phyloP scores from a whole-genome alignment of 2,329 filamentous ascomycete species.

The Fusarium fracticaudum region DNA sequence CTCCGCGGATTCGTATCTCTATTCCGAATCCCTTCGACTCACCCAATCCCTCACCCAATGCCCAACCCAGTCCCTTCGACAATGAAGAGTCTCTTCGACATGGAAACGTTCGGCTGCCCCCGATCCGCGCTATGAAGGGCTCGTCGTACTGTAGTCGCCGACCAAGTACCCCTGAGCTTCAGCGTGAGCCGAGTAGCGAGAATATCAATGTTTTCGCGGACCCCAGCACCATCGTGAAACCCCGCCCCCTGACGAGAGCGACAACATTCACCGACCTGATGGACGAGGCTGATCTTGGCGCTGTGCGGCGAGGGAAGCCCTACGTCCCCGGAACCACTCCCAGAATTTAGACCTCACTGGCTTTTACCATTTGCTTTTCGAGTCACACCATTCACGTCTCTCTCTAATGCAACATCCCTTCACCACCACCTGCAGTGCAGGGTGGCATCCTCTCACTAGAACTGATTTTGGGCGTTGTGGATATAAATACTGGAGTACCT shows the following conservation, averaged over 20 bases:
- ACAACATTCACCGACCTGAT: slow-evolving; percentile 66
- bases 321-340: slow-evolving; percentile 54
- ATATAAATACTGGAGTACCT: slow-evolving; percentile 10
- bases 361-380: neutral
- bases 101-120: slow-evolving; percentile 44
- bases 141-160: slow-evolving; percentile 39
- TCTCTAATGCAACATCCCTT: slow-evolving; percentile 4
- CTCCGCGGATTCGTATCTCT: slow-evolving; percentile 42
- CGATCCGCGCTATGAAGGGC: slow-evolving; percentile 54
- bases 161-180: slow-evolving; percentile 47
- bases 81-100: slow-evolving; percentile 39
- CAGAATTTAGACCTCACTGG: slow-evolving; percentile 38
- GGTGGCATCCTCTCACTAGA: slow-evolving; percentile 24
- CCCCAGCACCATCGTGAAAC: slow-evolving; percentile 51
- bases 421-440: slow-evolving; percentile 28
- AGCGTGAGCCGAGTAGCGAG: slow-evolving; percentile 57
- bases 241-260: slow-evolving; percentile 44
- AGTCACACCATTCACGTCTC: neutral
- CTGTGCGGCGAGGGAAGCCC: slow-evolving; percentile 52
- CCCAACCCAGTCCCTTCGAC: slow-evolving; percentile 38
- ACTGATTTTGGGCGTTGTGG: slow-evolving; percentile 25
- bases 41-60: slow-evolving; percentile 42
- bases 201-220: slow-evolving; percentile 65
- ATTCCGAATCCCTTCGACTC: slow-evolving; percentile 52
- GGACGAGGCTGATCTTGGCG: slow-evolving; percentile 57